A percentile compares a stretch with the other conserved stretches of the same genome.
Evolutionary conservation across 768 basidiomycete species (phyloP).

Genomic region (Chalciporus piperatus): DNA sequence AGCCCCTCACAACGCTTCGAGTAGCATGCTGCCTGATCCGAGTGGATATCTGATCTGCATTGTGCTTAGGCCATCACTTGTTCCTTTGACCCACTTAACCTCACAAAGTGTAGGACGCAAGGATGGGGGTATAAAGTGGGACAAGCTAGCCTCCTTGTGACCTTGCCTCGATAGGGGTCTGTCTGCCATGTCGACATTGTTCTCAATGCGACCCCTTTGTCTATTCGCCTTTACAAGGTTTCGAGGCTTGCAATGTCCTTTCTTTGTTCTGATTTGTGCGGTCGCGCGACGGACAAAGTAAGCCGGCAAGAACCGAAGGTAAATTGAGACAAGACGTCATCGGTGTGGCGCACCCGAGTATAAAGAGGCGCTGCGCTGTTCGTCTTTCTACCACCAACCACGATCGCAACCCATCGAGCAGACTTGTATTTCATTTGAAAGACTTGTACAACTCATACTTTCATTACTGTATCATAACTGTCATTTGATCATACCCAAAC

Average conservation of each 20-base stretch:
- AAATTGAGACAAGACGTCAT: slow-evolving; percentile 19
- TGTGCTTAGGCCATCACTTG: slow-evolving; percentile 48
- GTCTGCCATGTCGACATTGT: neutral
- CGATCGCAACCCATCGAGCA: slow-evolving; percentile 7
- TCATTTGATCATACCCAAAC: slow-evolving; percentile 10
- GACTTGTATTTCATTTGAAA: neutral
- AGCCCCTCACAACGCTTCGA: neutral
- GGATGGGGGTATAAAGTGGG: slow-evolving; percentile 23
- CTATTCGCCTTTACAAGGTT: too few species aligned
- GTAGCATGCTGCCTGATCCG: neutral
- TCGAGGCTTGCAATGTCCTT: too few species aligned
- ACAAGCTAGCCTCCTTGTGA: slow-evolving; percentile 20
- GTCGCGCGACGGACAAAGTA: slow-evolving; percentile 29
- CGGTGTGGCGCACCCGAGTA: slow-evolving; percentile 18
- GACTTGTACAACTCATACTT: neutral
- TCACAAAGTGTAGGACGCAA: slow-evolving; percentile 9
- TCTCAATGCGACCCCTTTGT: too few species aligned
- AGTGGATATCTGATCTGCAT: neutral
- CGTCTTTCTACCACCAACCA: neutral
- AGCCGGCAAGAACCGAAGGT: slow-evolving; percentile 13
- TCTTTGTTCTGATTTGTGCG: neutral
- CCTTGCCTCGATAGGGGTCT: neutral
- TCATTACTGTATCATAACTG: slow-evolving; percentile 13
- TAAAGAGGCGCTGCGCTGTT: slow-evolving; percentile 22
- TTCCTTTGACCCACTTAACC: slow-evolving; percentile 42